phyloP scores from a whole-genome alignment of 768 basidiomycete species.

The Nidularia pulvinata region DNA sequence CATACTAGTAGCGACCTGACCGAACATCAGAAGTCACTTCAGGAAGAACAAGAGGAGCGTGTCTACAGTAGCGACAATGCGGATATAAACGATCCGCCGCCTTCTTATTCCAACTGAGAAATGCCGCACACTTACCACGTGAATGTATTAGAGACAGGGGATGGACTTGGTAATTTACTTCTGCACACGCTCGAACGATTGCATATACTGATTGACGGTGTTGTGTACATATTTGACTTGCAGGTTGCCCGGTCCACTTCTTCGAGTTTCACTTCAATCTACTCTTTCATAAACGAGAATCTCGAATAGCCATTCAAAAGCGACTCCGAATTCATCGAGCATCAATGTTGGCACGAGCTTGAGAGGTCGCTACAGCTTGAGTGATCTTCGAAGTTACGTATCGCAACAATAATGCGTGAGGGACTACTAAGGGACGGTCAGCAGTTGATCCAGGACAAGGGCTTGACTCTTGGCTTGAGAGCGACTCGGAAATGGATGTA shows the following conservation, averaged over 20 bases:
- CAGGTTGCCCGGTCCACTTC: no score
- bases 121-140: background rate
- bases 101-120: constrained; percentile 10
- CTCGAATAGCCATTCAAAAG: background rate
- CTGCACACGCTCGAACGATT: no score
- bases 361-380: constrained; percentile 9
- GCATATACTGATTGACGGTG: no score
- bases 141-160: background rate
- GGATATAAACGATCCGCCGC: constrained; percentile 13
- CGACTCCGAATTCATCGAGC: background rate
- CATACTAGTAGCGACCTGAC: constrained; percentile 12
- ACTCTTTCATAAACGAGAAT: background rate
- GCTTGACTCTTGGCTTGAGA: background rate
- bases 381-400: constrained; percentile 21
- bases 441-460: background rate
- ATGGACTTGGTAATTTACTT: no score
- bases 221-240: no score
- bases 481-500: no score
- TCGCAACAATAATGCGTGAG: constrained; percentile 15
- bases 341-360: constrained; percentile 5
- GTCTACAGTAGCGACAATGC: constrained; percentile 5
- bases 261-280: no score
- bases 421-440: constrained; percentile 1
- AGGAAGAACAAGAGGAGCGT: constrained; percentile 10
- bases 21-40: constrained; percentile 20